Conservation (phyloP, 257 asterid genomes). For the Petunia axillaris region DNA sequence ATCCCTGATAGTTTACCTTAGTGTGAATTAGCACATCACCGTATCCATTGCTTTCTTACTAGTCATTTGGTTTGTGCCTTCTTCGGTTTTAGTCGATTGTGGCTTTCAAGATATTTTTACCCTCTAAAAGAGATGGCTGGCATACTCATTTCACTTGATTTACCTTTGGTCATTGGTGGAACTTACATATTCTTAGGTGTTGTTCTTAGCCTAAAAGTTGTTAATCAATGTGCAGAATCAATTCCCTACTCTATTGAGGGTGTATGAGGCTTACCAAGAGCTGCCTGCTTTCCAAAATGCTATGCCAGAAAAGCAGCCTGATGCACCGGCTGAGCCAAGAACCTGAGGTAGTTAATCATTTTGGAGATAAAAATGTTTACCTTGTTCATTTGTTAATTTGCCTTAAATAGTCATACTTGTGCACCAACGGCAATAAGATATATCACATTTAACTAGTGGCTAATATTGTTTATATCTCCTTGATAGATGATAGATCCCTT, state of each 20-base stretch:
- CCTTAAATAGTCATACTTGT: constrained; percentile 6
- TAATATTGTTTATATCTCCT: neutral
- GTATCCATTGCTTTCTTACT: neutral
- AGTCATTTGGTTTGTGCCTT: neutral
- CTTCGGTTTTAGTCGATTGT: neutral
- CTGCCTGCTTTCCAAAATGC: constrained; percentile 58
- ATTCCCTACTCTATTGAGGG: constrained; percentile 51
- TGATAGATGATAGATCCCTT: neutral
- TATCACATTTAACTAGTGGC: neutral
- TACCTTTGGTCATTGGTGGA: constrained; percentile 1
- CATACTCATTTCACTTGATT: constrained; percentile 19
- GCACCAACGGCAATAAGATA: neutral
- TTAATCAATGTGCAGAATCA: constrained; percentile 44
- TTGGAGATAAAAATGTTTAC: neutral
- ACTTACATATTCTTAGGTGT: neutral
- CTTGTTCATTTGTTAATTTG: neutral
- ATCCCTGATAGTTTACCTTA: constrained; percentile 4
- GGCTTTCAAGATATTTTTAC: constrained; percentile 7
- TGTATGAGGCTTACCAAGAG: constrained; percentile 47
- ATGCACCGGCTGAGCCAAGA: constrained; percentile 52
- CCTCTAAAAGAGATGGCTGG: neutral
- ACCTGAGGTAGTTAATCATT: constrained; percentile 30
- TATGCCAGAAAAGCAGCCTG: constrained; percentile 65
- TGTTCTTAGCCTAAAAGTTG: neutral
- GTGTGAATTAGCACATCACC: neutral